phyloP scores from a whole-genome alignment of 352 stramenopile species.

The Blastocystis sp. region DNA sequence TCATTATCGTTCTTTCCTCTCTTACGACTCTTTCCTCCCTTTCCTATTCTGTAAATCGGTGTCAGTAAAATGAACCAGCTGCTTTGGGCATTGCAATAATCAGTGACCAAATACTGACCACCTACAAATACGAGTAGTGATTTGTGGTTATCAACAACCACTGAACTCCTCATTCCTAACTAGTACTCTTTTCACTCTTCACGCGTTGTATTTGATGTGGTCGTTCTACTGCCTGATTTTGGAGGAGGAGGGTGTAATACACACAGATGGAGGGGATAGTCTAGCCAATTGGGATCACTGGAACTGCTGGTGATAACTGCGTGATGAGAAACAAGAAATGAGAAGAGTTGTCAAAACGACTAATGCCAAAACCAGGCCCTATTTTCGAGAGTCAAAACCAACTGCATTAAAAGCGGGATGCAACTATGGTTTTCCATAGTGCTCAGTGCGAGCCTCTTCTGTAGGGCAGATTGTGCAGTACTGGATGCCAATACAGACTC shows the following conservation, averaged over 20 bases:
- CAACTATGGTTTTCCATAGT: background rate
- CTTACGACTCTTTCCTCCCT: conserved; percentile 94
- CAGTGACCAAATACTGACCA: conserved; percentile 11
- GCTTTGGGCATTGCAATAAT: conserved; percentile 35
- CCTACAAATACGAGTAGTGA: background rate
- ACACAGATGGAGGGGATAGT: no score
- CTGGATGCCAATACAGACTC: background rate
- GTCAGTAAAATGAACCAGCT: background rate
- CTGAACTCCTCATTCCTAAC: background rate
- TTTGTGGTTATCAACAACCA: background rate
- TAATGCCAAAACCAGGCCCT: no score
- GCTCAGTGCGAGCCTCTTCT: background rate
- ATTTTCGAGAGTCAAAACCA: no score
- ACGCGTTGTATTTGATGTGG: no score
- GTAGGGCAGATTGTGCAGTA: background rate
- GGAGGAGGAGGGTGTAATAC: no score
- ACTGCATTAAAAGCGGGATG: no score
- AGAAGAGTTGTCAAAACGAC: no score
- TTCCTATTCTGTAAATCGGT: conserved; percentile 77
- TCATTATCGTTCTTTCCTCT: conserved; percentile 96
- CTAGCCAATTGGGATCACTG: no score
- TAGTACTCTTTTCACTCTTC: no score
- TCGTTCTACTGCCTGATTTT: no score
- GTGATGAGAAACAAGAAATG: no score
- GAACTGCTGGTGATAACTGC: no score